Conservation (phyloP, 2,329 filamentous ascomycete species). For the Cladosporium sp. region DNA sequence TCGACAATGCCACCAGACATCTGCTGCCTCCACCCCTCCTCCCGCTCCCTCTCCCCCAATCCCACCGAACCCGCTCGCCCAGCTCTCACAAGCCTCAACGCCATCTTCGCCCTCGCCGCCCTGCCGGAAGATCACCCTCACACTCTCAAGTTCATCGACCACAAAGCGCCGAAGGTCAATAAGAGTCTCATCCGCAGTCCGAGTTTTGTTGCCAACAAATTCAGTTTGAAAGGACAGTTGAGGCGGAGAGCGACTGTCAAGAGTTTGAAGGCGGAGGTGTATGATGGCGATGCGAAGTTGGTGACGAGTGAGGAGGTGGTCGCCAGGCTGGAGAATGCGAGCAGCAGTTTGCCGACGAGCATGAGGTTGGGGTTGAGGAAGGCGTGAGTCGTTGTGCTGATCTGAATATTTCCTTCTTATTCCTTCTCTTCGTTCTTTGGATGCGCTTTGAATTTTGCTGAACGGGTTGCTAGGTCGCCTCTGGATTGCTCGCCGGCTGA, state of each 20-base stretch:
- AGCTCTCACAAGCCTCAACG: constrained; percentile 14
- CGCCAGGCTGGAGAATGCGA: constrained; percentile 8
- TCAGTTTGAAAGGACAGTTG: constrained; percentile 21
- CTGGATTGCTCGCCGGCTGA: not conserved
- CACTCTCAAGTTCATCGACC: constrained; percentile 20
- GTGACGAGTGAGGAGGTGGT: constrained; percentile 22
- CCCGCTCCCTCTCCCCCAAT: constrained; percentile 18
- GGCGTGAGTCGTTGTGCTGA: constrained; percentile 1
- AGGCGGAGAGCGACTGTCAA: constrained; percentile 14
- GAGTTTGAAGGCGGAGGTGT: constrained; percentile 17
- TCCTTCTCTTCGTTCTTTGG: not conserved
- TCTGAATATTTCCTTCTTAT: not conserved
- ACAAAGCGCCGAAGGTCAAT: constrained; percentile 7
- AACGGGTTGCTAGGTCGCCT: not conserved
- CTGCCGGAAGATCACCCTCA: constrained; percentile 31
- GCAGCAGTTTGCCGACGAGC: not conserved
- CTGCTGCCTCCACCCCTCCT: constrained; percentile 23
- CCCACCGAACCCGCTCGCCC: constrained; percentile 1
- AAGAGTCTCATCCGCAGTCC: constrained; percentile 24
- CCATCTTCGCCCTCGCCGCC: constrained; percentile 26
- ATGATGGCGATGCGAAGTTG: constrained; percentile 32
- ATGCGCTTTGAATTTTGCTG: not conserved
- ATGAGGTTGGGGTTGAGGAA: not conserved
- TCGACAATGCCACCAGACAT: constrained; percentile 4
- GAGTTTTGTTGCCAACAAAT: constrained; percentile 18